phyloP scores from a whole-genome alignment of 352 stramenopile genomes.

The Globisporangium cylindrosporum region DNA sequence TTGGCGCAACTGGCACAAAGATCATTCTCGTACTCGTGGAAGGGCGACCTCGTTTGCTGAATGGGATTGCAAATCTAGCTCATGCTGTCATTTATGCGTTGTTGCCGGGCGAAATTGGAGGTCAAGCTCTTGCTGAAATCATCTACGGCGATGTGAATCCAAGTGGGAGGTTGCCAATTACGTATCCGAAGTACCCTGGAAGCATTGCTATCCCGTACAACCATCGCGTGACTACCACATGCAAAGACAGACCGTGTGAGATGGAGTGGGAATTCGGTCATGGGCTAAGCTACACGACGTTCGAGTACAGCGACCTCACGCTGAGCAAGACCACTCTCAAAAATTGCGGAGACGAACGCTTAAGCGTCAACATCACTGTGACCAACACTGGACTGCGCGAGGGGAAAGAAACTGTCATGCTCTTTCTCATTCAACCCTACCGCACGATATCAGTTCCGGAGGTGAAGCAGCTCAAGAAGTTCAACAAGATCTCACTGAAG shows the following conservation, averaged over 20 bases:
- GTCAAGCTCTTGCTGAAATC: conserved; percentile 81
- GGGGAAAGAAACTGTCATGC: conserved; percentile 73
- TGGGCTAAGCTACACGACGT: conserved; percentile 70
- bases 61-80: conserved; percentile 46
- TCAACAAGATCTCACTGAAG: conserved; percentile 65
- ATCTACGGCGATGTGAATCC: conserved; percentile 78
- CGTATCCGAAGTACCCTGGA: conserved; percentile 68
- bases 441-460: conserved; percentile 64
- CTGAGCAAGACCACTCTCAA: conserved; percentile 28
- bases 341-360: conserved; percentile 20
- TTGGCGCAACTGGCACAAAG: conserved; percentile 65
- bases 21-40: conserved; percentile 80
- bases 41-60: conserved; percentile 76
- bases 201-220: conserved; percentile 78
- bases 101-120: conserved; percentile 73
- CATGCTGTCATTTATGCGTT: conserved; percentile 79
- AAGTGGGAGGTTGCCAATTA: conserved; percentile 79
- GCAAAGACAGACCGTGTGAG: conserved; percentile 41
- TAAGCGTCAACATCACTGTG: conserved; percentile 49
- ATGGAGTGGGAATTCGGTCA: conserved; percentile 67
- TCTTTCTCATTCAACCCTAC: conserved; percentile 73
- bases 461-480: conserved; percentile 80
- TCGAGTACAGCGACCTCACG: conserved; percentile 46
- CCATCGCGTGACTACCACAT: conserved; percentile 57
- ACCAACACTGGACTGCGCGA: conserved; percentile 55